Base-by-base conservation (phyloP, 768 basidiomycete genomes). In the Phlegmacium glaucopus region DNA sequence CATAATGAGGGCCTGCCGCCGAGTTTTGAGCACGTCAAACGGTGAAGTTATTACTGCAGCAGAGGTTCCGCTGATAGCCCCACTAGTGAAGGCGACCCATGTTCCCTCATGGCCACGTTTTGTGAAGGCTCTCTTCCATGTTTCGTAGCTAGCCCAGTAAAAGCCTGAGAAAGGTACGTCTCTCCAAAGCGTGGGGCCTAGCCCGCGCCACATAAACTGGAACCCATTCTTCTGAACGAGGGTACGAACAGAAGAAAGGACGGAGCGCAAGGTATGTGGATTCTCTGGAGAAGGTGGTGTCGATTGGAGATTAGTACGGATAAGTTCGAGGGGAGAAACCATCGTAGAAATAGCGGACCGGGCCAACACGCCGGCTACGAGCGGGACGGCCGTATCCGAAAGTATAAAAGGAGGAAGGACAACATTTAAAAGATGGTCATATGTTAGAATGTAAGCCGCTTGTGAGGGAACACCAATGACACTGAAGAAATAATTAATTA, bases 101-200 rank as follows among this genome's bases (percentile, higher is more conserved):
- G 82, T 73, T 32, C 84, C 91, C 50, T 74, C 63, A 52, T 74
- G 57, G 18, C 82, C 82, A 44, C 67, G 64, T 48, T 72, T 68
- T 56, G 72, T 68, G 56, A 93, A 80, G 12, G 64, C 56, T 15
- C 72, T 70, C 70, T 96, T 97, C 68, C 82, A 80, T 0, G 79
- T 70, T 64, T 99, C 95, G 62, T 97, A 98, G 18, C 87, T 84
- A 4, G 91, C 90, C 96, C 96, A 99, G 60, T 99, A 99, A 27
- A 95, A 72, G 9, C 94, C 96, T 34, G 90, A 93, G 63, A 99
- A 99, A 0, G 96, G 95, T 6, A 98, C 94, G 57, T 99, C 96
- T 42, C 96, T 80, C 94, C 94, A 97, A 8, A 99, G 73, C 4
- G 93, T 95, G 2, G 94, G 81, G 1, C 88, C 88, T 7, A 99